phyloP scores from a whole-genome alignment of 768 basidiomycete species.

The Mycena galericulata region DNA sequence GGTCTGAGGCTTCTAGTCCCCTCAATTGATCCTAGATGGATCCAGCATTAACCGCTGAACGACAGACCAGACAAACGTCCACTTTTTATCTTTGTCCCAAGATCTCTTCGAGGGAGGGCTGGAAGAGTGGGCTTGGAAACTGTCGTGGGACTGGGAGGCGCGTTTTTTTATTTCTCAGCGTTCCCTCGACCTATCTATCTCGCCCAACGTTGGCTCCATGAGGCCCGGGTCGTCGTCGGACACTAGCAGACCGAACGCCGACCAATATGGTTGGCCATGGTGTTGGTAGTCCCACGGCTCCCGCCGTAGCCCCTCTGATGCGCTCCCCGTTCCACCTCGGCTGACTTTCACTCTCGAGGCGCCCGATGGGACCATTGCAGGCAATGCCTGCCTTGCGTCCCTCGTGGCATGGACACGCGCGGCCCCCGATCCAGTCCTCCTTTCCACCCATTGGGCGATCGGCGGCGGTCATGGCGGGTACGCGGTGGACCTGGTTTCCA shows the following conservation, averaged over 20 bases:
- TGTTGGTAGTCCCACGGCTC: too few relatives aligned
- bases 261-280: too few relatives aligned
- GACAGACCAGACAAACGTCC: neutral
- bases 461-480: neutral
- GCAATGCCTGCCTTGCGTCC: neutral
- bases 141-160: neutral
- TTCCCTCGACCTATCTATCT: neutral
- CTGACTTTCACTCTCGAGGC: neutral
- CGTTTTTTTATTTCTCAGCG: too few relatives aligned
- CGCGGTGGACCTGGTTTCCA: neutral
- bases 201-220: neutral
- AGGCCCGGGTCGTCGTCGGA: too few relatives aligned
- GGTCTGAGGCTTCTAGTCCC: neutral
- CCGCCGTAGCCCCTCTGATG: neutral
- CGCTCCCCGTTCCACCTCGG: neutral
- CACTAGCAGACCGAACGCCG: too few relatives aligned
- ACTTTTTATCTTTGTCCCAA: neutral
- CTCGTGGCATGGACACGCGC: neutral
- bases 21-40: neutral
- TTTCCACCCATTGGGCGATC: too few relatives aligned
- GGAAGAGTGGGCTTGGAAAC: neutral
- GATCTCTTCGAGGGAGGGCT: neutral
- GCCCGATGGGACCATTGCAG: neutral
- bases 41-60: neutral
- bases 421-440: too few relatives aligned